Evolutionary conservation across 2,329 filamentous ascomycete genomes (phyloP).

Genomic region (Pyrenophora graminea): DNA sequence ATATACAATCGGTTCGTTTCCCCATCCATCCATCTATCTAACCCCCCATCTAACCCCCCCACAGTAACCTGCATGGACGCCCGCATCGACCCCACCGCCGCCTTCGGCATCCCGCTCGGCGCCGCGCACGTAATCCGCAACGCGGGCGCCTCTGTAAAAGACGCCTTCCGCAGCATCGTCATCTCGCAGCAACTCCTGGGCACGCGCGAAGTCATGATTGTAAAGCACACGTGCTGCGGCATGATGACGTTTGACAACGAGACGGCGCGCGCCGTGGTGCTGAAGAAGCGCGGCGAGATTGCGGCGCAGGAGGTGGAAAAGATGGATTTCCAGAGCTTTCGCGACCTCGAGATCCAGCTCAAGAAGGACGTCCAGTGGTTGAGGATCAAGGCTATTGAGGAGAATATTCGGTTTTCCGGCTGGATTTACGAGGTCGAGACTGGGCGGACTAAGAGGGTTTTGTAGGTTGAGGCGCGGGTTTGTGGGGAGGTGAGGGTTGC

Average conservation of each 20-base stretch:
- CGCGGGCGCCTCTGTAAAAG: constrained; percentile 62
- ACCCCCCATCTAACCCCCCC: not conserved
- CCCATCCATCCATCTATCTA: not conserved
- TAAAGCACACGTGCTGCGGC: constrained; percentile 76
- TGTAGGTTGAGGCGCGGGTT: constrained; percentile 1
- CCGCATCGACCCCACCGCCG: constrained; percentile 67
- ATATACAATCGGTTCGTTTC: constrained; percentile 62
- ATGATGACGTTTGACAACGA: constrained; percentile 71
- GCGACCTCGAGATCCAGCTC: constrained; percentile 61
- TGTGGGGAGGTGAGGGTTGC: too few species aligned
- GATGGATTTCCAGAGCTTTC: constrained; percentile 69
- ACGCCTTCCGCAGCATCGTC: constrained; percentile 73
- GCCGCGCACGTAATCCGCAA: constrained; percentile 82
- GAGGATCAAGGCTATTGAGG: constrained; percentile 62
- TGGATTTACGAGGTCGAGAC: constrained; percentile 81
- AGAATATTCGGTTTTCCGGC: constrained; percentile 66
- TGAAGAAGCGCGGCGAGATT: constrained; percentile 61
- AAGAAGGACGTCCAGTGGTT: constrained; percentile 68
- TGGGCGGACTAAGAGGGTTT: constrained; percentile 62
- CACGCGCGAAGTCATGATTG: constrained; percentile 72
- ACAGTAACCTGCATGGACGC: constrained; percentile 83
- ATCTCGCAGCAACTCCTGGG: constrained; percentile 80
- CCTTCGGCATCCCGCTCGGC: constrained; percentile 72
- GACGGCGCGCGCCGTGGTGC: constrained; percentile 60
- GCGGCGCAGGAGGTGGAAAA: constrained; percentile 52